These are phyloP conservation scores for Earliella scabrosa DNA, from an alignment of 1,284 basidiomycete genomes.

Conservation along the genomic window DNA sequence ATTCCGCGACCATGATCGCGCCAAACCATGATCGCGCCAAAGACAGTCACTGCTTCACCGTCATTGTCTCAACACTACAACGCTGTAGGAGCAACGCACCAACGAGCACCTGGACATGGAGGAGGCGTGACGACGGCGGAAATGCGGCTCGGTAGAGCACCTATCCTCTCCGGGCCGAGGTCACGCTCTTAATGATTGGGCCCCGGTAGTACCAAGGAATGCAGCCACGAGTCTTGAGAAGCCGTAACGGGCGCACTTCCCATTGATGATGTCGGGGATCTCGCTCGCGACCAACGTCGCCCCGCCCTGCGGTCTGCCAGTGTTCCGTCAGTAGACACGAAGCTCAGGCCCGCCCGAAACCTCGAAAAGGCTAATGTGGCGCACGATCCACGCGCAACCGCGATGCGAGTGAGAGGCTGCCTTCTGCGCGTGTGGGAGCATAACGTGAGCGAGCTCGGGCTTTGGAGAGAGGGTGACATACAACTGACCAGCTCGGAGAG, in stretches of 20 bases:
- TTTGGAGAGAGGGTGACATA: neutral
- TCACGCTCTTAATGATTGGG: neutral
- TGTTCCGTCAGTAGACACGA: too few species aligned
- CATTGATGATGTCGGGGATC: constrained; percentile 6
- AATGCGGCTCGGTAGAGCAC: neutral
- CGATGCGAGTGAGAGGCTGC: neutral
- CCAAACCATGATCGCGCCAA: too few species aligned
- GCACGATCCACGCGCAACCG: neutral
- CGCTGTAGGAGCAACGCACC: too few species aligned
- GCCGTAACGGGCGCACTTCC: constrained; percentile 5
- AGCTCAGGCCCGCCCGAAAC: neutral
- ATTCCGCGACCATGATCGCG: too few species aligned
- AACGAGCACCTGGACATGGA: too few species aligned
- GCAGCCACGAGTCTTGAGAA: constrained; percentile 4
- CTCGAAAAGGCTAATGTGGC: neutral
- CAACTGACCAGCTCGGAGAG: neutral
- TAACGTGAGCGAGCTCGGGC: neutral
- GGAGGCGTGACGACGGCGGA: neutral
- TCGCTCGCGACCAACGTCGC: constrained; percentile 4
- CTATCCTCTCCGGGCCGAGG: constrained; percentile 4
- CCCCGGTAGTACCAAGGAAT: neutral
- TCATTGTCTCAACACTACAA: too few species aligned
- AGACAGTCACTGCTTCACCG: too few species aligned
- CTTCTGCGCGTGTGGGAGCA: neutral
- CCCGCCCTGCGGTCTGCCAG: neutral